Evolutionary conservation across 495 filamentous ascomycete genomes (phyloP).

Genomic region (Xylaria curta): DNA sequence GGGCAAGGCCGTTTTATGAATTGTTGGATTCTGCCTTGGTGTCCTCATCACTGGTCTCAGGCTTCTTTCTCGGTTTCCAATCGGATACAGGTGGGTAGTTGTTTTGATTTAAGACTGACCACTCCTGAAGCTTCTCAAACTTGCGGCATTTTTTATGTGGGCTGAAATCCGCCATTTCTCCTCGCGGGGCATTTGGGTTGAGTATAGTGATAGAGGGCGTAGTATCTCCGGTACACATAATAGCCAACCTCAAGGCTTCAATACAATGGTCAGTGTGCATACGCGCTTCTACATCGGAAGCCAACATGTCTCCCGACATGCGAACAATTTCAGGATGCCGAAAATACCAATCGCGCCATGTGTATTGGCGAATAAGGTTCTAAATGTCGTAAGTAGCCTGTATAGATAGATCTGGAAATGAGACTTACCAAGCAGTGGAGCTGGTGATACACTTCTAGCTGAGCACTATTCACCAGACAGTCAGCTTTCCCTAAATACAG

Average conservation of each 20-base stretch:
- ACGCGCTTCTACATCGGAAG: not conserved
- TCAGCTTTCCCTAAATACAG: not conserved
- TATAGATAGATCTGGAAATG: not conserved
- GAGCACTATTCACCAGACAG: not conserved
- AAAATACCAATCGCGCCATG: slow-evolving; percentile 12
- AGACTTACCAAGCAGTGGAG: not conserved
- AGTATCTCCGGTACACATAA: slow-evolving; percentile 8
- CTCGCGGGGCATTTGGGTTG: not conserved
- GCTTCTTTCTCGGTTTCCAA: slow-evolving; percentile 5
- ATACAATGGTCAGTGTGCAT: slow-evolving; percentile 1
- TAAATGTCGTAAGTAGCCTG: not conserved
- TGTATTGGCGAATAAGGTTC: slow-evolving; percentile 5
- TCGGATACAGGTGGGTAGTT: not conserved
- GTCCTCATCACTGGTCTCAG: too few species aligned
- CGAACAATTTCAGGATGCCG: slow-evolving; percentile 3
- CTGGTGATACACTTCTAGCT: slow-evolving; percentile 12
- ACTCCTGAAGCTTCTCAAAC: slow-evolving; percentile 14
- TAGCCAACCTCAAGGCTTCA: not conserved
- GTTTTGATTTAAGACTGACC: not conserved
- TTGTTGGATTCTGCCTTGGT: too few species aligned
- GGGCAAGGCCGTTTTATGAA: too few species aligned
- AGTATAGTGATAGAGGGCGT: slow-evolving; percentile 12
- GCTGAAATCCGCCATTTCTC: slow-evolving; percentile 6
- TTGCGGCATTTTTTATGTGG: slow-evolving; percentile 1
- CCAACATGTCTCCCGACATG: not conserved